These are phyloP conservation scores for Boletus rufocinnamomeus DNA, from an alignment of 768 basidiomycete species.

Conservation along the genomic window DNA sequence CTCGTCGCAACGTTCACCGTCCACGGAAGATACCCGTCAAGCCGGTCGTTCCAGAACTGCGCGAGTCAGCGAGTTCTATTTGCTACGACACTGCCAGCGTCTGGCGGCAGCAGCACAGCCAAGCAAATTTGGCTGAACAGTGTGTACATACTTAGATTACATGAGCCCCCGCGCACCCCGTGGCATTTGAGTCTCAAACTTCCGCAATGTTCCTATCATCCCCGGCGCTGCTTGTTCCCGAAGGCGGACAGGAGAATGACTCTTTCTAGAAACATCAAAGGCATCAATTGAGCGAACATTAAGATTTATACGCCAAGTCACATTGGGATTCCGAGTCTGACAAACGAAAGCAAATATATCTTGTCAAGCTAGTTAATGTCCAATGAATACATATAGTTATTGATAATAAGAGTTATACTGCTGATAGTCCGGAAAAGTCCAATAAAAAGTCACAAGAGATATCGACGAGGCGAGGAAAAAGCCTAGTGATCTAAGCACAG, in stretches of 20 bases:
- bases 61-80: slow-evolving; percentile 1
- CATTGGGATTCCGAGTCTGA: too few species aligned
- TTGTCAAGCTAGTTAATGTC: neutral
- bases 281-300: too few species aligned
- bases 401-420: neutral
- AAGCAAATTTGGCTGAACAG: slow-evolving; percentile 7
- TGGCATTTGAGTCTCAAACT: neutral
- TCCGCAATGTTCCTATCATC: neutral
- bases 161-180: slow-evolving; percentile 25
- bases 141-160: too few species aligned
- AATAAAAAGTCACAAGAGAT: neutral
- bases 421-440: neutral
- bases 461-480: neutral
- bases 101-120: slow-evolving; percentile 18
- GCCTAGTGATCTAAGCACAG: slow-evolving; percentile 13
- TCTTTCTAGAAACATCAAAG: neutral
- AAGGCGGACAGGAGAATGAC: neutral
- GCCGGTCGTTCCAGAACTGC: slow-evolving; percentile 13
- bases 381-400: neutral
- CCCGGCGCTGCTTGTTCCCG: slow-evolving; percentile 1
- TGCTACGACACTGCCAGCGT: slow-evolving; percentile 1
- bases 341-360: neutral
- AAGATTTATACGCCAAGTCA: too few species aligned
- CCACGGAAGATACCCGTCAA: slow-evolving; percentile 21
- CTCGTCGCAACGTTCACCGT: slow-evolving; percentile 4